Base-by-base conservation (phyloP, 1,284 basidiomycete species). In the Marasmius sp. region DNA sequence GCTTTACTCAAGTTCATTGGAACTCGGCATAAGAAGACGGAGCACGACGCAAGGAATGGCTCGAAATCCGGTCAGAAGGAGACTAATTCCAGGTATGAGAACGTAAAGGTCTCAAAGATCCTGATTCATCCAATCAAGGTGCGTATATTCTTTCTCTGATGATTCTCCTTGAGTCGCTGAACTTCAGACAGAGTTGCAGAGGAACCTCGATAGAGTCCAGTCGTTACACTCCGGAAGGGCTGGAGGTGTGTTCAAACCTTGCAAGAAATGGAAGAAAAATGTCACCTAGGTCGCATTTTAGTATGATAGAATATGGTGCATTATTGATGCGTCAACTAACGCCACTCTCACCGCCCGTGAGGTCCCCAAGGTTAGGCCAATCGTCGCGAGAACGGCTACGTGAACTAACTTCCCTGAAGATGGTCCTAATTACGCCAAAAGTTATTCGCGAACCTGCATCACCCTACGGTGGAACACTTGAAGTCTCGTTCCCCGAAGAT, bases 61-160 rank as follows among this genome's bases (percentile, higher is more conserved):
- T 27, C 27, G 27, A 49, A 20, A 27, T 49, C 48, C 18, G 18
- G 50, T 27, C 22, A 16, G 45, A 57, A 62, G 10, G 56, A 59
- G 38, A 48, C 53, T 20, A 65, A 61, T 38, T 73, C 70, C 41
- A 69, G 76, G 41, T 72, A 63, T 3, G 74, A 72, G 10, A 73
- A 80, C 60, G 75, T 85, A 11, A 72, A 70, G n/a, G 82, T 90
- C 12, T 79, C 85, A 0, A 86, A 84, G 71, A 79, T 90, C 20
- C 69, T 89, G 41, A 70, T 91, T 1, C 87, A 90, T 67, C 89
- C 88, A 33, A 87, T 91, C 74, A 91, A 91, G 75, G 84, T 83
- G 64, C 50, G 60, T 6, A 27, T 10, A n/a, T 2, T 22, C 58
- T 20, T 14, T 41, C 20, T 56, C 12, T 43, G 41, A n/a, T 43